phyloP scores from a whole-genome alignment of 306 rosid genomes.

The Neltuma alba region DNA sequence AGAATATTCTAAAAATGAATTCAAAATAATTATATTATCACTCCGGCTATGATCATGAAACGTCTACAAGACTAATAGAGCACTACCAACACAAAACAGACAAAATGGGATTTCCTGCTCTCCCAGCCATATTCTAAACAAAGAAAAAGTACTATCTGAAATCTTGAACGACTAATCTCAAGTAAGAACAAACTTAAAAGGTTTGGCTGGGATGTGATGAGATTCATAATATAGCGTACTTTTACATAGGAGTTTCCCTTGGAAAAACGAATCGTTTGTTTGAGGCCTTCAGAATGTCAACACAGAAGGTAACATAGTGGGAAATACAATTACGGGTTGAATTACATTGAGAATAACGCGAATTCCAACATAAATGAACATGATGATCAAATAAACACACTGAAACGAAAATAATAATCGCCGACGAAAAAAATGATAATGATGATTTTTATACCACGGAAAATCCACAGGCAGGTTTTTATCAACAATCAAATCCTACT shows the following conservation, averaged over 20 bases:
- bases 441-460: not conserved
- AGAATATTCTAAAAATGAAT: not conserved
- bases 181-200: not conserved
- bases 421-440: not conserved
- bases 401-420: not conserved
- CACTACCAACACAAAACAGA: not conserved
- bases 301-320: not conserved
- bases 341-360: not conserved
- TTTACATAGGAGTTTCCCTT: not conserved
- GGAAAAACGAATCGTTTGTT: not conserved
- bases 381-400: slow-evolving; percentile 7
- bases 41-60: not conserved
- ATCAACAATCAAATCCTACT: slow-evolving; percentile 1
- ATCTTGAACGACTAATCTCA: not conserved
- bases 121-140: slow-evolving; percentile 1
- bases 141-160: not conserved
- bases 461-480: not conserved
- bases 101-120: not conserved
- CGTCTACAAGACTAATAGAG: not conserved
- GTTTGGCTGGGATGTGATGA: not conserved
- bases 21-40: not conserved
- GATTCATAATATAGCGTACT: not conserved
- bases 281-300: not conserved
- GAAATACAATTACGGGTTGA: slow-evolving; percentile 2
- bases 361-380: slow-evolving; percentile 15